phyloP scores from a whole-genome alignment of 306 rosid genomes.

The Dalbergia oliveri region DNA sequence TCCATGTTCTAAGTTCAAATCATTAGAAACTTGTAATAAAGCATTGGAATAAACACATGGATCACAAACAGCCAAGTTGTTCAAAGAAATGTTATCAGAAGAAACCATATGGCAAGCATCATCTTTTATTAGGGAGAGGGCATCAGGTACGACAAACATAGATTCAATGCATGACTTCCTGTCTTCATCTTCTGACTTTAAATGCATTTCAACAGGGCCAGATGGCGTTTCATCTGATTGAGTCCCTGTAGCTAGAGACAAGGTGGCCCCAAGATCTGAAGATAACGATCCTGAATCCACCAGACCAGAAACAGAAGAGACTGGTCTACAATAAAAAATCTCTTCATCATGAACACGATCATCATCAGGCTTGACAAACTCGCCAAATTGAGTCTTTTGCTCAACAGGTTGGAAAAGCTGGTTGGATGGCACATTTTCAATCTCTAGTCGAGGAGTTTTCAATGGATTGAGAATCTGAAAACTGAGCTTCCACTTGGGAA shows the following conservation, averaged over 20 bases:
- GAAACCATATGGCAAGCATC: slow-evolving; percentile 46
- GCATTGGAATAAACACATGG: slow-evolving; percentile 52
- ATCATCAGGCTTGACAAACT: slow-evolving; percentile 48
- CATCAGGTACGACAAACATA: slow-evolving; percentile 34
- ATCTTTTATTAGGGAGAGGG: slow-evolving; percentile 49
- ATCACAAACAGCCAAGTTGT: slow-evolving; percentile 51
- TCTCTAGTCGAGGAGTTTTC: slow-evolving; percentile 47
- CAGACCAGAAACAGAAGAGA: slow-evolving; percentile 51
- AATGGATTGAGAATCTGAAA: slow-evolving; percentile 46
- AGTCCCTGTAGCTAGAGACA: slow-evolving; percentile 42
- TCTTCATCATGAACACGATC: slow-evolving; percentile 49
- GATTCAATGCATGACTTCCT: slow-evolving; percentile 51
- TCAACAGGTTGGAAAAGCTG: slow-evolving; percentile 48
- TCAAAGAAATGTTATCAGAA: slow-evolving; percentile 51
- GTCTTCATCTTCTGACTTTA: slow-evolving; percentile 50
- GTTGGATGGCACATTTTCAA: slow-evolving; percentile 49
- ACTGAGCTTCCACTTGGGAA: slow-evolving; percentile 39
- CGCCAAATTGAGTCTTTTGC: slow-evolving; percentile 40
- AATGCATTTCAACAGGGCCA: slow-evolving; percentile 40
- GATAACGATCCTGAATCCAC: slow-evolving; percentile 47
- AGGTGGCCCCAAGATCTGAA: slow-evolving; percentile 53
- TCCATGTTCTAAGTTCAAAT: slow-evolving; percentile 53
- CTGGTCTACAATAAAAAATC: slow-evolving; percentile 52
- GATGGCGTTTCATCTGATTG: slow-evolving; percentile 51
- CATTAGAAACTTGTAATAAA: slow-evolving; percentile 45